Conservation (phyloP, 1,284 basidiomycete species). For the Pascua sp. region DNA sequence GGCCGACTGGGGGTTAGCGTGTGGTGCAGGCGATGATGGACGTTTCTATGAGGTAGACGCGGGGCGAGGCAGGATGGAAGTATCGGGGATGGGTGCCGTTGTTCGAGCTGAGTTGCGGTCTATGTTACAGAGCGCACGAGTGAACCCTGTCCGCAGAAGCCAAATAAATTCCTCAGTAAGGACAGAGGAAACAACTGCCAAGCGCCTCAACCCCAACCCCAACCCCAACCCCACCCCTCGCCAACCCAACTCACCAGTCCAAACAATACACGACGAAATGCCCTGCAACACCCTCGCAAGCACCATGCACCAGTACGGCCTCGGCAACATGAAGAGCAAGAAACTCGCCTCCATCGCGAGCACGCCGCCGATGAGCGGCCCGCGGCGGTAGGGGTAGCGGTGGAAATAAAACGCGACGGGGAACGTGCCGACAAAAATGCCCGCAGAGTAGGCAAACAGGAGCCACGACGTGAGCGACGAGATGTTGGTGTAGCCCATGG, state of each 20-base stretch:
- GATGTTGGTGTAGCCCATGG: conserved; percentile 32
- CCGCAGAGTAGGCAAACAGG: conserved; percentile 38
- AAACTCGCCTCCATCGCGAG: conserved; percentile 42
- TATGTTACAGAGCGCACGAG: too few relatives aligned
- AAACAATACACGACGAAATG: conserved; percentile 66
- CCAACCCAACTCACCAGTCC: conserved; percentile 61
- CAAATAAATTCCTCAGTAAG: conserved; percentile 54
- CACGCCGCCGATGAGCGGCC: conserved; percentile 58
- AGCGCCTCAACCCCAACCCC: not conserved
- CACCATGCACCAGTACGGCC: conserved; percentile 66
- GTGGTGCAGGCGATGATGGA: not conserved
- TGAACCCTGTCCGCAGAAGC: too few relatives aligned
- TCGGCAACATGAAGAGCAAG: conserved; percentile 75
- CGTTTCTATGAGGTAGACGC: not conserved
- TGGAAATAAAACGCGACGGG: conserved; percentile 68
- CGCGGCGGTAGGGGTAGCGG: conserved; percentile 54
- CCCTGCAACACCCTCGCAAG: conserved; percentile 69
- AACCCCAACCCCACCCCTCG: too few relatives aligned
- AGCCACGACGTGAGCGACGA: conserved; percentile 40
- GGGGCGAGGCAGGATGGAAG: too few relatives aligned
- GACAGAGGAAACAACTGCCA: too few relatives aligned
- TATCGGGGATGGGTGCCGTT: too few relatives aligned
- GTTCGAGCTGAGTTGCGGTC: too few relatives aligned
- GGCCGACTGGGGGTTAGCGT: conserved; percentile 6
- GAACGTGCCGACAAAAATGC: conserved; percentile 57